Evolutionary conservation across 805 yeast species (phyloP).

Genomic region (Starmera caribaea): DNA sequence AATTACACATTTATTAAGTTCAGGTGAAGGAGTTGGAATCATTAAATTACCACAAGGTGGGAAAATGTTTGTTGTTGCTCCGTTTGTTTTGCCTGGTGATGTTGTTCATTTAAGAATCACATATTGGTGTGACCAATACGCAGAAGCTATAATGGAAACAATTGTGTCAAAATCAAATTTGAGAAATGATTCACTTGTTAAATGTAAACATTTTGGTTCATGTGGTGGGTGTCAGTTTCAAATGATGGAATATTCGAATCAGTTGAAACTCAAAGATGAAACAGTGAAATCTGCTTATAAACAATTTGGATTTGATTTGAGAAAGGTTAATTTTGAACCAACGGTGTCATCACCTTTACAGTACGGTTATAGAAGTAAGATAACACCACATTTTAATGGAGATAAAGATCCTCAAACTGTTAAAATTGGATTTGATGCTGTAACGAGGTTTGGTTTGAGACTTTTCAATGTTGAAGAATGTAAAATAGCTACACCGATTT

Average conservation of each 20-base stretch:
- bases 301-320: conserved; percentile 51
- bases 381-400: conserved; percentile 94
- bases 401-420: conserved; percentile 32
- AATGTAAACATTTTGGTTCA: conserved; percentile 67
- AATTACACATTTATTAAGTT: conserved; percentile 28
- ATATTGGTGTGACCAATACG: conserved; percentile 62
- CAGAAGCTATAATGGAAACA: conserved; percentile 60
- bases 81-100: conserved; percentile 84
- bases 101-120: conserved; percentile 56
- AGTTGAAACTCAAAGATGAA: conserved; percentile 56
- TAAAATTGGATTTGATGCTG: conserved; percentile 63
- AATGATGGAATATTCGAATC: conserved; percentile 60
- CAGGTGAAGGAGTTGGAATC: conserved; percentile 78
- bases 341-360: conserved; percentile 71
- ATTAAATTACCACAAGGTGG: conserved; percentile 37
- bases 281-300: conserved; percentile 76
- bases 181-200: conserved; percentile 47
- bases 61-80: conserved; percentile 61
- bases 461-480: conserved; percentile 87
- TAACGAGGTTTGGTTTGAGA: conserved; percentile 35
- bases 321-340: conserved; percentile 41
- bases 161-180: conserved; percentile 31
- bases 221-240: conserved; percentile 96
- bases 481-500: conserved; percentile 72
- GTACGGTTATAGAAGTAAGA: conserved; percentile 74